Evolutionary conservation across 345 rosid genomes (phyloP).

Genomic region (Tarenaya hassleriana): DNA sequence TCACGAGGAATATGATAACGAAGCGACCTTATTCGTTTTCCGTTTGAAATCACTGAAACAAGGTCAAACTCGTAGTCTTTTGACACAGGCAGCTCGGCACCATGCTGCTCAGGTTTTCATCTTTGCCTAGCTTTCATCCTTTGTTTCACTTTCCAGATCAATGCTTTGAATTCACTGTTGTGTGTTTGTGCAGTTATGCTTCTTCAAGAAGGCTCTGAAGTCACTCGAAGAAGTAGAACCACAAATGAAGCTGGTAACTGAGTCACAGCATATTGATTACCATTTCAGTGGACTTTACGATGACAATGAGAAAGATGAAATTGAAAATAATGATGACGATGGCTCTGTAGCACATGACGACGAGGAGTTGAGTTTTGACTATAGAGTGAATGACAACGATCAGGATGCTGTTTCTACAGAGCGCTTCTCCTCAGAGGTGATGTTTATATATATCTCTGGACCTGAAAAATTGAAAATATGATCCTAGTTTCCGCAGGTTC

Average conservation of each 20-base stretch:
- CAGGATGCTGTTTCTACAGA: conserved; percentile 39
- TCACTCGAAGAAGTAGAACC: conserved; percentile 85
- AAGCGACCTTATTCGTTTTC: conserved; percentile 80
- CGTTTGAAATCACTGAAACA: conserved; percentile 88
- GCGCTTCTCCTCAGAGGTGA: conserved; percentile 61
- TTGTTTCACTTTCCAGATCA: conserved; percentile 13
- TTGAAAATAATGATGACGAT: conserved; percentile 39
- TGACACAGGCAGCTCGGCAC: conserved; percentile 95
- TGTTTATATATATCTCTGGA: conserved; percentile 15
- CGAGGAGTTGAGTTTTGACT: conserved; percentile 81
- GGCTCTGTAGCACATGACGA: conserved; percentile 48
- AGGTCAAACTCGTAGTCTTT: conserved; percentile 93
- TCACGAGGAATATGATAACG: conserved; percentile 75
- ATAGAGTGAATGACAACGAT: conserved; percentile 45
- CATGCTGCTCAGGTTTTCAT: conserved; percentile 95
- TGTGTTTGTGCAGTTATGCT: conserved; percentile 53
- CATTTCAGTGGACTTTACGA: conserved; percentile 78
- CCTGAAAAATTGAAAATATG: conserved; percentile 9
- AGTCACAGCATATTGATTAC: conserved; percentile 83
- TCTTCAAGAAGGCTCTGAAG: conserved; percentile 75
- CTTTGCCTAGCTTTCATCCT: background rate
- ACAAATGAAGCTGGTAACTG: conserved; percentile 53
- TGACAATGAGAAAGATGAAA: conserved; percentile 44
- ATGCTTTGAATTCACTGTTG: conserved; percentile 8
- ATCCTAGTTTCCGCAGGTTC: background rate